Evolutionary conservation across 169 alveolate species (phyloP).

Genomic region (Eimeria necatrix): DNA sequence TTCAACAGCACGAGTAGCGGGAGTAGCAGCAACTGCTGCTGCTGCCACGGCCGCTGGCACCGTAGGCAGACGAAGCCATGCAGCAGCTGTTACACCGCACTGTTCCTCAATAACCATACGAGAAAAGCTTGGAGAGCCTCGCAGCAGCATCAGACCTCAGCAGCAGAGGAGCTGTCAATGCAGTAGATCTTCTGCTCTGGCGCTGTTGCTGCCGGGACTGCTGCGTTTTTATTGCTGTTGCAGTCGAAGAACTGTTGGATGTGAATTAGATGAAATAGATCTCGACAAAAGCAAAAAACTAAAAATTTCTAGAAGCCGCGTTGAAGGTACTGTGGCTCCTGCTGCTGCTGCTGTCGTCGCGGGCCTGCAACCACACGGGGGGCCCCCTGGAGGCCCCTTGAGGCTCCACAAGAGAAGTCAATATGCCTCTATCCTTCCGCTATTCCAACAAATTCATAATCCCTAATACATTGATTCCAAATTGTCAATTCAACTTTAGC

Average conservation of each 20-base stretch:
- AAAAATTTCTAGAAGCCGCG: neutral
- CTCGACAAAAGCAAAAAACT: neutral
- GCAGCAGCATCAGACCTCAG: neutral
- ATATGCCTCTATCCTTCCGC: neutral
- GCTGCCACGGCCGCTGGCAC: slow-evolving; percentile 17
- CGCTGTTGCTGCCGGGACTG: slow-evolving; percentile 14
- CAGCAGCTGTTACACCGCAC: neutral
- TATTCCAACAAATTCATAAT: neutral
- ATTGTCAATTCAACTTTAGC: neutral
- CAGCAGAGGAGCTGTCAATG: neutral
- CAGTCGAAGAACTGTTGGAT: neutral
- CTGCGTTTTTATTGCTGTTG: neutral
- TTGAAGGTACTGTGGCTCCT: slow-evolving; percentile 32
- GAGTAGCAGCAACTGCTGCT: slow-evolving; percentile 45
- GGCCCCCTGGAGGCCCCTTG: slow-evolving; percentile 15
- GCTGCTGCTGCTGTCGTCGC: slow-evolving; percentile 5
- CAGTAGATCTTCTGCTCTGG: neutral
- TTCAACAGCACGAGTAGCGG: neutral
- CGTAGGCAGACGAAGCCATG: neutral
- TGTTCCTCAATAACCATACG: neutral
- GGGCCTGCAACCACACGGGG: neutral
- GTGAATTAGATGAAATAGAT: neutral
- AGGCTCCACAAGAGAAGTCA: slow-evolving; percentile 25
- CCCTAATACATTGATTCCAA: neutral
- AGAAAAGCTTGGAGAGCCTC: neutral